Percentiles rank a stretch among this genome's conserved stretches.
Conservation (phyloP, 139 green algal species). For the Micractinium conductrix region DNA sequence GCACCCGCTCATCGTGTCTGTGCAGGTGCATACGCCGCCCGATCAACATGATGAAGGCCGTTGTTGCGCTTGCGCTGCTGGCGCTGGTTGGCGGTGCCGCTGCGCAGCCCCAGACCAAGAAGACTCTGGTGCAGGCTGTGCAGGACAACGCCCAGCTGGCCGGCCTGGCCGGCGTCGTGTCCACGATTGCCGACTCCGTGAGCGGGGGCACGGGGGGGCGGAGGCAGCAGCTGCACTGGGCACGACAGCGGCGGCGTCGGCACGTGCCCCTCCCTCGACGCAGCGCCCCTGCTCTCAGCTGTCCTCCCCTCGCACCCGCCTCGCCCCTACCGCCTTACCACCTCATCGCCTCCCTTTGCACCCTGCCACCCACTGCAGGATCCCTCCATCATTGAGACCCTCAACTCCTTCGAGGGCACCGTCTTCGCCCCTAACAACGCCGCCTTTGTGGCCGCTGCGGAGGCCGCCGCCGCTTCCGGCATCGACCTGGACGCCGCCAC, state of each 20-base stretch:
- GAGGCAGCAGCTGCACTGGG: not conserved
- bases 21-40: too few relatives aligned
- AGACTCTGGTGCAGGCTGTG: too few relatives aligned
- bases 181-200: not conserved
- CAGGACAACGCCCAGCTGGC: too few relatives aligned
- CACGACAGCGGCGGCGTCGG: not conserved
- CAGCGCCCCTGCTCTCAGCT: too few relatives aligned
- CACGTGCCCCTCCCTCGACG: too few relatives aligned
- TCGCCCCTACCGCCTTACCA: too few relatives aligned
- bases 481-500: not conserved
- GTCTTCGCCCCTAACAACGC: not conserved
- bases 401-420: not conserved
- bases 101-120: too few relatives aligned
- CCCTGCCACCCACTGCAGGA: not conserved
- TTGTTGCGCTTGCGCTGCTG: too few relatives aligned
- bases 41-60: too few relatives aligned
- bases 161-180: not conserved
- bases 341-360: not conserved
- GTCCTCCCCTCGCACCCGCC: not conserved
- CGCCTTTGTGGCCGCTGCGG: not conserved
- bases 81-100: too few relatives aligned
- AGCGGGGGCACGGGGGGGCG: not conserved
- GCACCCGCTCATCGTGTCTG: too few relatives aligned
- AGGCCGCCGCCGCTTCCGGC: not conserved
- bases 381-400: not conserved